phyloP scores from a whole-genome alignment of 805 yeast genomes.

The Wickerhamomyces canadensis region DNA sequence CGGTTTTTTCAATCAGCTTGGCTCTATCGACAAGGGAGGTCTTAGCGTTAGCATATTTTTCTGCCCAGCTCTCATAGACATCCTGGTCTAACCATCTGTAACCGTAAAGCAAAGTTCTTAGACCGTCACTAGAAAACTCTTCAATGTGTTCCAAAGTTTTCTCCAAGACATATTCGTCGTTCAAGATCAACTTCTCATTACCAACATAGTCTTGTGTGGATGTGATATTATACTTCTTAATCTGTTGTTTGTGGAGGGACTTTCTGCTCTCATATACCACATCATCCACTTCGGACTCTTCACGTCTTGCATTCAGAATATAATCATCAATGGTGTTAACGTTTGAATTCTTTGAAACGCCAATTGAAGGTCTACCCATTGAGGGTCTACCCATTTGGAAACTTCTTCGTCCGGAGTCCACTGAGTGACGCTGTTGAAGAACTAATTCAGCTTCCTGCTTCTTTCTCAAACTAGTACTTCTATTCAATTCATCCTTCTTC shows the following conservation, averaged over 20 bases:
- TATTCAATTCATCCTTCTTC: slow-evolving; percentile 61
- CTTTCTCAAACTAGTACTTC: slow-evolving; percentile 56
- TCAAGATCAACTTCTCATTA: slow-evolving; percentile 52
- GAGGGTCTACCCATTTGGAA: slow-evolving; percentile 13
- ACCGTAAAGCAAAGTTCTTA: slow-evolving; percentile 82
- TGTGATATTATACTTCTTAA: slow-evolving; percentile 39
- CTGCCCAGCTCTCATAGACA: slow-evolving; percentile 64
- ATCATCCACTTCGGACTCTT: slow-evolving; percentile 46
- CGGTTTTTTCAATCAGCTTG: slow-evolving; percentile 60
- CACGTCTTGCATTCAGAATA: slow-evolving; percentile 36
- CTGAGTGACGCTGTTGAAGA: slow-evolving; percentile 49
- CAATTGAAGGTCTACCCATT: slow-evolving; percentile 21
- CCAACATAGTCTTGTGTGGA: slow-evolving; percentile 33
- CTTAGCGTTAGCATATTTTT: slow-evolving; percentile 67
- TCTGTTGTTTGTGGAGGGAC: slow-evolving; percentile 56
- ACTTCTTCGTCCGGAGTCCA: slow-evolving; percentile 31
- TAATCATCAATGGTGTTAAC: slow-evolving; percentile 45
- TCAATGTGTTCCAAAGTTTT: slow-evolving; percentile 87
- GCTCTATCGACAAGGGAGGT: slow-evolving; percentile 67
- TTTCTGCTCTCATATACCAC: slow-evolving; percentile 48
- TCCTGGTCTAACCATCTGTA: slow-evolving; percentile 60
- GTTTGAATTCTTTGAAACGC: slow-evolving; percentile 22
- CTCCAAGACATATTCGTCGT: slow-evolving; percentile 76
- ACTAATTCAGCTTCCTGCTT: slow-evolving; percentile 73
- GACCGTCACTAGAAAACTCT: slow-evolving; percentile 91